phyloP scores from a whole-genome alignment of 495 filamentous ascomycete genomes.

The Gamarada debralockiae region DNA sequence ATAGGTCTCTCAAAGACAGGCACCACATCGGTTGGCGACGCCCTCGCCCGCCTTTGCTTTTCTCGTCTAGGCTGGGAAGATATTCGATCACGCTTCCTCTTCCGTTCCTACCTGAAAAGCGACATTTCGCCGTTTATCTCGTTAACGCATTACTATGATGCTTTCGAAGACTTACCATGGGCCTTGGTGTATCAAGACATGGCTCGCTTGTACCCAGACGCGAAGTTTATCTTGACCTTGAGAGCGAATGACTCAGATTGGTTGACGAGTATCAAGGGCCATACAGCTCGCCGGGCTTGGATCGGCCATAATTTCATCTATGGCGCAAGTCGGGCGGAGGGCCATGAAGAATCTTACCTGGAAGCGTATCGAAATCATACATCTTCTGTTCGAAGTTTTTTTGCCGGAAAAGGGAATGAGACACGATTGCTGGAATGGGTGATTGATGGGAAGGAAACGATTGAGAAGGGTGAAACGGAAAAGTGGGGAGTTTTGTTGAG shows the following conservation, averaged over 20 bases:
- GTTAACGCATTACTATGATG: neutral
- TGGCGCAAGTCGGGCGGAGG: constrained; percentile 2
- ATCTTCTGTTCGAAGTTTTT: neutral
- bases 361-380: constrained; percentile 1
- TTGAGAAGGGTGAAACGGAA: neutral
- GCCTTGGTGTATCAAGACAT: constrained; percentile 6
- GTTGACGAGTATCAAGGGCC: neutral
- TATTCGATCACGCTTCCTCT: constrained; percentile 5
- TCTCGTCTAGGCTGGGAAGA: constrained; percentile 4
- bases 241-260: neutral
- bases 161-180: constrained; percentile 12
- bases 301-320: constrained; percentile 1
- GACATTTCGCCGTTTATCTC: constrained; percentile 1
- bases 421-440: neutral
- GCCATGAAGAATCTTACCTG: constrained; percentile 7
- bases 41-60: constrained; percentile 2
- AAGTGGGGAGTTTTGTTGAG: constrained; percentile 1
- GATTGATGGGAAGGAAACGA: constrained; percentile 1
- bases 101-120: neutral
- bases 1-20: constrained; percentile 13
- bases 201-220: neutral
- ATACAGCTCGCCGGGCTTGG: neutral
- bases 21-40: constrained; percentile 10
- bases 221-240: constrained; percentile 9
- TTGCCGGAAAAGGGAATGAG: neutral